Evolutionary conservation across 495 filamentous ascomycete species (phyloP).

Genomic region (Penicillium goetzii): DNA sequence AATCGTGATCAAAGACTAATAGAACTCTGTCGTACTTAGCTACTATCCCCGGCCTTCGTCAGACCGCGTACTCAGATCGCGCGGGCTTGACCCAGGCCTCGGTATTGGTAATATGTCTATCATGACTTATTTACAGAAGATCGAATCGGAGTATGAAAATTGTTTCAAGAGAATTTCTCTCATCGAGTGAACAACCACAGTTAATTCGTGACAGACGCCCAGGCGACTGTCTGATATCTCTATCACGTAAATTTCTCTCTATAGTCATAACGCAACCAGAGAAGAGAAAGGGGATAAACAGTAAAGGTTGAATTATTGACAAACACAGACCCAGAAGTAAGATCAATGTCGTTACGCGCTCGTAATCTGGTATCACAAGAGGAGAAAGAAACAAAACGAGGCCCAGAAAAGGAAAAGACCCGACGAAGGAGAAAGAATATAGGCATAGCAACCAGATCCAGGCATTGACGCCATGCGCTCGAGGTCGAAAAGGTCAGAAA

Average conservation of each 20-base stretch:
- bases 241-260: background rate
- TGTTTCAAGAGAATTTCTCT: background rate
- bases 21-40: constrained; percentile 1
- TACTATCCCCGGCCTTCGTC: background rate
- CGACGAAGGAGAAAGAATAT: constrained; percentile 20
- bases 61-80: constrained; percentile 3
- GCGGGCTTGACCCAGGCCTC: background rate
- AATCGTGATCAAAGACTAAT: background rate
- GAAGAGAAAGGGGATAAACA: constrained; percentile 11
- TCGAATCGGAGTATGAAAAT: background rate
- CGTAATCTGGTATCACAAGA: constrained; percentile 47
- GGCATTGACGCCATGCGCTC: constrained; percentile 38
- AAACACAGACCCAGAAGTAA: constrained; percentile 43
- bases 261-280: background rate
- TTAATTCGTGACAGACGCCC: background rate
- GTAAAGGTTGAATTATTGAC: constrained; percentile 33
- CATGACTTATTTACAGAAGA: background rate
- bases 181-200: background rate
- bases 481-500: constrained; percentile 26
- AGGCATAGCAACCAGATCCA: constrained; percentile 24
- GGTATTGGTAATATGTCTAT: background rate
- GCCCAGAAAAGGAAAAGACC: constrained; percentile 5
- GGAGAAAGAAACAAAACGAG: constrained; percentile 21
- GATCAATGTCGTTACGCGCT: constrained; percentile 35
- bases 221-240: background rate